Conservation (phyloP, 306 rosid genomes). For the Oxytropis ochrocephala region DNA sequence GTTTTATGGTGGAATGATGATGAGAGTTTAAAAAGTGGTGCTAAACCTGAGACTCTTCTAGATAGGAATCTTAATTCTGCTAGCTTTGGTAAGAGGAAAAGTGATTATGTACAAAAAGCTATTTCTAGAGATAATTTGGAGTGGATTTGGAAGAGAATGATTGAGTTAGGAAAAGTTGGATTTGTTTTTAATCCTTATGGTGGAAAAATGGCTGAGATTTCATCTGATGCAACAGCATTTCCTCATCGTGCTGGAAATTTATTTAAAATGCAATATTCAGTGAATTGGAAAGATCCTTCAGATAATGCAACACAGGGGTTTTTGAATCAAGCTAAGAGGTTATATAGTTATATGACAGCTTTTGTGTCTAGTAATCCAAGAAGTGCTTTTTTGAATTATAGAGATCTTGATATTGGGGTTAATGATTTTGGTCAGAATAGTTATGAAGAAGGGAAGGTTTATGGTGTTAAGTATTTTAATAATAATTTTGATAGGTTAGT, state of each 20-base stretch:
- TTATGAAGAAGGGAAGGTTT: conserved; percentile 47
- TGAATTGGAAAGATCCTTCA: conserved; percentile 47
- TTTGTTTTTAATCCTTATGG: conserved; percentile 43
- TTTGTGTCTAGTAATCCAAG: conserved; percentile 64
- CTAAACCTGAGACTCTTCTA: conserved; percentile 21
- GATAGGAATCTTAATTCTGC: conserved; percentile 26
- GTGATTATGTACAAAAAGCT: conserved; percentile 33
- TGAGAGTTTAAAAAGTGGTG: neutral
- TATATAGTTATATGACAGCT: conserved; percentile 57
- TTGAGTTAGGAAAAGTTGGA: conserved; percentile 28
- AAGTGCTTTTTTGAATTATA: conserved; percentile 44
- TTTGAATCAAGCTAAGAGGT: conserved; percentile 26
- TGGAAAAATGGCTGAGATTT: conserved; percentile 33
- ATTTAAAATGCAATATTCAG: conserved; percentile 60
- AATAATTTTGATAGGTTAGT: conserved; percentile 54
- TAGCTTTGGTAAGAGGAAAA: conserved; percentile 24
- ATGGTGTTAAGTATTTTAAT: conserved; percentile 55
- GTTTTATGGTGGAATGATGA: conserved; percentile 27
- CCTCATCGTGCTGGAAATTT: conserved; percentile 72
- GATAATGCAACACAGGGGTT: conserved; percentile 1
- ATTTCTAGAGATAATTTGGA: conserved; percentile 28
- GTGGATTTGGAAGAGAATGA: conserved; percentile 28
- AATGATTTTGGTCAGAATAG: conserved; percentile 31
- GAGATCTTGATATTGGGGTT: conserved; percentile 70
- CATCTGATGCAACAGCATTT: conserved; percentile 48